Evolutionary conservation across 257 asterid genomes (phyloP).

Genomic region (Solanum sejunctum): DNA sequence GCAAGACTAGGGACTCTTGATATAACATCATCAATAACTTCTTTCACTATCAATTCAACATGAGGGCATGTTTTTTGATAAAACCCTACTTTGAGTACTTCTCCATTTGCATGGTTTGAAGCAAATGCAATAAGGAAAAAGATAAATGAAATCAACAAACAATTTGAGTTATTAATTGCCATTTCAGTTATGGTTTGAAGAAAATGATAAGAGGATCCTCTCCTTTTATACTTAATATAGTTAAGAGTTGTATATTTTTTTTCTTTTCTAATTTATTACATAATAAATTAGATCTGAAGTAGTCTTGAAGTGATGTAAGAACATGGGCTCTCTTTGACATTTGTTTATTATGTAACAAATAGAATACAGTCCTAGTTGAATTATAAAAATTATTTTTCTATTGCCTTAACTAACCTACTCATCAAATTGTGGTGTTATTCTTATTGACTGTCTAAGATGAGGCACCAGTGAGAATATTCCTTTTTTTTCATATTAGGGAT

Average conservation of each 20-base stretch:
- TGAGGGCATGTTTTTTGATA: conserved; percentile 20
- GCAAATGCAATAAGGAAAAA: not conserved
- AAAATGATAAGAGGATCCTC: not conserved
- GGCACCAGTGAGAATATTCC: not conserved
- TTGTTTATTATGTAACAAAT: not conserved
- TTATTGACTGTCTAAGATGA: not conserved
- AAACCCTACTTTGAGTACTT: conserved; percentile 15
- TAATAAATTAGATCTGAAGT: not conserved
- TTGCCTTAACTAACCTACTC: not conserved
- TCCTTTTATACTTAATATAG: not conserved
- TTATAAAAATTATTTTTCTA: not conserved
- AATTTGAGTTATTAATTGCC: not conserved
- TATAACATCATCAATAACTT: conserved; percentile 10
- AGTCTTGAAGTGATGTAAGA: not conserved
- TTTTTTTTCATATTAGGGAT: not conserved
- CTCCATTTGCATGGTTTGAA: conserved; percentile 14
- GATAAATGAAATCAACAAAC: conserved; percentile 2
- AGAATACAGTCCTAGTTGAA: not conserved
- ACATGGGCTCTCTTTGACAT: not conserved
- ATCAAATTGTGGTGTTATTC: not conserved
- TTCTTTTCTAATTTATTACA: not conserved
- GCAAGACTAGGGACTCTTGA: conserved; percentile 20
- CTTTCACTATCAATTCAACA: conserved; percentile 7
- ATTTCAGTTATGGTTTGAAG: not conserved
- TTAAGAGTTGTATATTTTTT: not conserved